Evolutionary conservation across 2,329 filamentous ascomycete genomes (phyloP).

Genomic region (Aureobasidium sp.): DNA sequence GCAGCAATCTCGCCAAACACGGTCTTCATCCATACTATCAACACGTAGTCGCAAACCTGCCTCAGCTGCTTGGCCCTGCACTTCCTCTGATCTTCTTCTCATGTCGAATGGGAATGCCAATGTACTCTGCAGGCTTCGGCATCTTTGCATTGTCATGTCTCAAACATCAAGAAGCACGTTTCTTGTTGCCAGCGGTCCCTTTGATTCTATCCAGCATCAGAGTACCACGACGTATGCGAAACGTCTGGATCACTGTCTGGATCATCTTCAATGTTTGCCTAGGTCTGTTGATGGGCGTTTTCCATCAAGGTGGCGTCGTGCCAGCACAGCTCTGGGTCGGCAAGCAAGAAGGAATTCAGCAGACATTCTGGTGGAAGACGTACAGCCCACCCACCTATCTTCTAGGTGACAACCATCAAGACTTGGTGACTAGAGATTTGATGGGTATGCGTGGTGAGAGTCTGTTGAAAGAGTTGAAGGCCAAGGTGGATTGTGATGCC

Average conservation of each 20-base stretch:
- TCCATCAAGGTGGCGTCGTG: conserved; percentile 71
- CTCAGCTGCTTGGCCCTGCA: conserved; percentile 44
- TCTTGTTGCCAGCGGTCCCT: conserved; percentile 65
- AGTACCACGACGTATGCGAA: conserved; percentile 48
- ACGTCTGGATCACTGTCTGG: conserved; percentile 52
- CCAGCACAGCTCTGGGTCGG: conserved; percentile 68
- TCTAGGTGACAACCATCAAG: conserved; percentile 63
- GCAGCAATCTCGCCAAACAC: conserved; percentile 42
- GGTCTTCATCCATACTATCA: conserved; percentile 46
- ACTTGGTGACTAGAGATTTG: conserved; percentile 61
- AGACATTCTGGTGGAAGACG: conserved; percentile 78
- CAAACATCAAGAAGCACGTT: conserved; percentile 72
- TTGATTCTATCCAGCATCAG: conserved; percentile 66
- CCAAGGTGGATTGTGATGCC: conserved; percentile 53
- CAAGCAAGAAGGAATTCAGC: conserved; percentile 55
- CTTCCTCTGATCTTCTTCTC: conserved; percentile 37
- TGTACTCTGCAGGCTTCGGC: conserved; percentile 67
- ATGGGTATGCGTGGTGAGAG: conserved; percentile 59
- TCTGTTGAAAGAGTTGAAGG: conserved; percentile 51
- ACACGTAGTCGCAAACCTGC: conserved; percentile 42
- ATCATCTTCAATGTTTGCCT: conserved; percentile 59
- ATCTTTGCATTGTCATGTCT: conserved; percentile 63
- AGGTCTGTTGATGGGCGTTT: conserved; percentile 67
- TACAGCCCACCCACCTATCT: conserved; percentile 77
- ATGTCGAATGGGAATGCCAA: conserved; percentile 50